Evolutionary conservation across 2,329 filamentous ascomycete genomes (phyloP).

Genomic region (Ramularia collo-cygni): DNA sequence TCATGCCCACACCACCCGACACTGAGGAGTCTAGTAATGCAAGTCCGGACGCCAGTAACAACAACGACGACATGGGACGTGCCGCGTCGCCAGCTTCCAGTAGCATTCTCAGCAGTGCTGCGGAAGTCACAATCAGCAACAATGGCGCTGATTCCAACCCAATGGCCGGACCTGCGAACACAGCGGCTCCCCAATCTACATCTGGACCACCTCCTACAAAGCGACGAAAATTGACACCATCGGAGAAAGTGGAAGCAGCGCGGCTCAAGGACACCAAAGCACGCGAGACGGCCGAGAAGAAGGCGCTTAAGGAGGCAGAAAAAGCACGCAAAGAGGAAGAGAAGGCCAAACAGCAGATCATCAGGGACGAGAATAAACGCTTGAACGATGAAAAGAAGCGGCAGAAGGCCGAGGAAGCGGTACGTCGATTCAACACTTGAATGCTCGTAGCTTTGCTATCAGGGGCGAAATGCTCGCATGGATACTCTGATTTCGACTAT

Average conservation of each 20-base stretch:
- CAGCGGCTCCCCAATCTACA: background rate
- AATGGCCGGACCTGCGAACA: conserved; percentile 2
- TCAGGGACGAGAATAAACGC: conserved; percentile 35
- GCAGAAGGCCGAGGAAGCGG: conserved; percentile 35
- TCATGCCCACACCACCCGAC: conserved; percentile 29
- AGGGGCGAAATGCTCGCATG: no score
- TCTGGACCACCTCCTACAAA: conserved; percentile 28
- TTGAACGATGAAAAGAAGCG: conserved; percentile 37
- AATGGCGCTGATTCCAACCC: conserved; percentile 6
- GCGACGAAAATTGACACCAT: conserved; percentile 36
- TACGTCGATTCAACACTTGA: conserved; percentile 18
- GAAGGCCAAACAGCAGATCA: conserved; percentile 33
- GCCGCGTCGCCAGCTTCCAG: conserved; percentile 27
- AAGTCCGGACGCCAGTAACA: conserved; percentile 17
- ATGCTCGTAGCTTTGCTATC: no score
- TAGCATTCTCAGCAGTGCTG: conserved; percentile 28
- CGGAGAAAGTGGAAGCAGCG: conserved; percentile 34
- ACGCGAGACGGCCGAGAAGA: conserved; percentile 28
- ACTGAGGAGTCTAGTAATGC: conserved; percentile 28
- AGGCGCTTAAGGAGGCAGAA: conserved; percentile 24
- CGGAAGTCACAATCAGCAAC: conserved; percentile 17
- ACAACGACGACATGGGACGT: conserved; percentile 14
- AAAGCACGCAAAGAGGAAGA: conserved; percentile 25
- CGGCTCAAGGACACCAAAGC: conserved; percentile 20
- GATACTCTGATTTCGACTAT: no score